Percentiles rank a stretch among this genome's conserved stretches.
Evolutionary conservation across 192 early-diverging fungal genomes (phyloP).

Genomic region (Linnemannia exigua): DNA sequence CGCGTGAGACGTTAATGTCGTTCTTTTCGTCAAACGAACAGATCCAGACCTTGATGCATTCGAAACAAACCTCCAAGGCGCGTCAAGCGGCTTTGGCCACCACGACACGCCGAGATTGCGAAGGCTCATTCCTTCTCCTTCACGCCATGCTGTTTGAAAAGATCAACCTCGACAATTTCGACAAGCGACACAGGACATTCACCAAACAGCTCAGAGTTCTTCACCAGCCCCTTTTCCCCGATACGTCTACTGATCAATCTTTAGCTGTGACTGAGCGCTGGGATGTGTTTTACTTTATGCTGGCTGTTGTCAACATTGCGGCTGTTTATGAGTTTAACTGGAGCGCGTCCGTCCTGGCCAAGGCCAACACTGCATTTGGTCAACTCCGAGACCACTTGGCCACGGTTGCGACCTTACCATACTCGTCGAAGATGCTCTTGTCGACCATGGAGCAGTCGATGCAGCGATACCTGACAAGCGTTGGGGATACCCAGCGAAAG

Average conservation of each 20-base stretch:
- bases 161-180: conserved; percentile 68
- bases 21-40: conserved; percentile 65
- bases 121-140: conserved; percentile 59
- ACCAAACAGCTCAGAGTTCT: conserved; percentile 29
- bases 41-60: conserved; percentile 37
- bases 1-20: conserved; percentile 63
- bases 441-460: conserved; percentile 56
- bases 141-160: conserved; percentile 74
- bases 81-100: conserved; percentile 17
- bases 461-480: conserved; percentile 44
- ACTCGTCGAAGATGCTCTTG: conserved; percentile 53
- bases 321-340: conserved; percentile 65
- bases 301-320: conserved; percentile 61
- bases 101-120: conserved; percentile 33
- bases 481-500: conserved; percentile 15
- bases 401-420: conserved; percentile 41
- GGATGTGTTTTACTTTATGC: conserved; percentile 64
- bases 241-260: background rate
- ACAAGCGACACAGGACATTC: conserved; percentile 41
- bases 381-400: conserved; percentile 25
- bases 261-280: conserved; percentile 7
- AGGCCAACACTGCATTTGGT: conserved; percentile 28
- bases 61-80: conserved; percentile 37
- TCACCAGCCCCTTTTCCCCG: background rate
- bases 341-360: conserved; percentile 42